Evolutionary conservation across 2,329 filamentous ascomycete species (phyloP), one percentile per base, ranked within the genome.

Genomic region (Uncinocarpus reesii): DNA sequence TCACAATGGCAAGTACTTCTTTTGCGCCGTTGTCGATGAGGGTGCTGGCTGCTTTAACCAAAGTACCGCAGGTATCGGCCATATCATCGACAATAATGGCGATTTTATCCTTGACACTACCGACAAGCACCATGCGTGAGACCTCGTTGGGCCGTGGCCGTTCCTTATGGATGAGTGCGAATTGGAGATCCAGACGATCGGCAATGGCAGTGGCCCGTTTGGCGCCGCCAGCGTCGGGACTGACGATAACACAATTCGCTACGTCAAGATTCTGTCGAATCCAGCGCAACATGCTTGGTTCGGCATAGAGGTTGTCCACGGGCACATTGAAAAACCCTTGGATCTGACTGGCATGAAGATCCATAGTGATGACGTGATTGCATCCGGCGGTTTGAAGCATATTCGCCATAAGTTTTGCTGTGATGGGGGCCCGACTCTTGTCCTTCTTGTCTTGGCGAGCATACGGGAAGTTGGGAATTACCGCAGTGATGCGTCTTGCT

Each of bases 401-500:
- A 70, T 96, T 95, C 50, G 90, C 90, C 71, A 95, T 93, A 47
- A 96, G 76, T 67, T 92, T 93, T 18, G 90, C 90, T 35, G 86
- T 93, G 65, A 96, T 98, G 34, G 92, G 90, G n/a, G 92, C 90
- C 56, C 90, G 81, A 48, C 84, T 92, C 74, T 86, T 85, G 72
- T 95, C 89, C 71, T 96, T 96, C 75, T 96, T 96, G 69, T 96
- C 92, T 70, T 96, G 90, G 42, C 90, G 81, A 11, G 90, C 89
- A 63, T 96, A 96, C 23, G 89, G 89, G 70, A 95, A 96, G 70
- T 94, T 95, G 57, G 90, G 90, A 44, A 95, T 85, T 55, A 95
- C 86, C 55, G 88, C 90, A 18, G 90, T 95, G 70, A 96, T 95
- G 55, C 90, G 85, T 55, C 89, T 81, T 10, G 90, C 90, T 29